Percentiles rank a stretch among this genome's conserved stretches.
Conservation (phyloP, 805 yeast species). For the Zygosaccharomyces siamensis region DNA sequence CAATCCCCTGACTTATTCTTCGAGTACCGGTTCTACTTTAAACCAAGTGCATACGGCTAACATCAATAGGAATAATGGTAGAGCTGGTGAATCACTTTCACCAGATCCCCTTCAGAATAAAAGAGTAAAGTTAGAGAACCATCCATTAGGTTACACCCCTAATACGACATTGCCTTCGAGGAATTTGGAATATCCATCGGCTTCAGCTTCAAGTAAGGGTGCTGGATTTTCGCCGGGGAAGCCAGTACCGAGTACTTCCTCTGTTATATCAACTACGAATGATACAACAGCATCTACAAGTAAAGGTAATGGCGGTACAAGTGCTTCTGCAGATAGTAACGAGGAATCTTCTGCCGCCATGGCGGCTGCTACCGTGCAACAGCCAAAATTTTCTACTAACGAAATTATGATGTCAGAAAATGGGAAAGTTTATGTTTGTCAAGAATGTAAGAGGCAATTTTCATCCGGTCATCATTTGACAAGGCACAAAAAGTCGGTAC, state of each 20-base stretch:
- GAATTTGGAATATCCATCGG: slow-evolving; percentile 2
- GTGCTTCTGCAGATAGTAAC: neutral
- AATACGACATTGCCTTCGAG: slow-evolving; percentile 1
- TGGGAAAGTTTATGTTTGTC: slow-evolving; percentile 36
- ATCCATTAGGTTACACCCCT: slow-evolving; percentile 4
- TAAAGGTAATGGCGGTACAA: neutral
- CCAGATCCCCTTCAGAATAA: slow-evolving; percentile 13
- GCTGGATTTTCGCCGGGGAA: slow-evolving; percentile 8
- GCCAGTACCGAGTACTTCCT: slow-evolving; percentile 6
- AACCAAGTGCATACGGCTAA: slow-evolving; percentile 20
- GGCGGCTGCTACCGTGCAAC: slow-evolving; percentile 13
- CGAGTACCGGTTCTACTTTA: slow-evolving; percentile 18
- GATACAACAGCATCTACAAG: neutral
- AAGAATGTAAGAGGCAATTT: slow-evolving; percentile 35
- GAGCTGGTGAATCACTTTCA: slow-evolving; percentile 15
- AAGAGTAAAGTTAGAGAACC: slow-evolving; percentile 16
- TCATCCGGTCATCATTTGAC: slow-evolving; percentile 38
- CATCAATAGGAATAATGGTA: slow-evolving; percentile 14
- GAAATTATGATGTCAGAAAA: slow-evolving; percentile 33
- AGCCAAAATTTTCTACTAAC: slow-evolving; percentile 28
- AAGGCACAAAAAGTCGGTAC: slow-evolving; percentile 37
- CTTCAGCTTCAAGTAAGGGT: neutral
- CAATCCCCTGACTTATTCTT: slow-evolving; percentile 20
- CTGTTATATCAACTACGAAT: slow-evolving; percentile 4
- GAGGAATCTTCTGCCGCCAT: slow-evolving; percentile 7